Percentiles rank a stretch among this genome's conserved stretches.
Evolutionary conservation across 371 early-diverging fungal species (phyloP).

Genomic region (Astathelohania contejeani): DNA sequence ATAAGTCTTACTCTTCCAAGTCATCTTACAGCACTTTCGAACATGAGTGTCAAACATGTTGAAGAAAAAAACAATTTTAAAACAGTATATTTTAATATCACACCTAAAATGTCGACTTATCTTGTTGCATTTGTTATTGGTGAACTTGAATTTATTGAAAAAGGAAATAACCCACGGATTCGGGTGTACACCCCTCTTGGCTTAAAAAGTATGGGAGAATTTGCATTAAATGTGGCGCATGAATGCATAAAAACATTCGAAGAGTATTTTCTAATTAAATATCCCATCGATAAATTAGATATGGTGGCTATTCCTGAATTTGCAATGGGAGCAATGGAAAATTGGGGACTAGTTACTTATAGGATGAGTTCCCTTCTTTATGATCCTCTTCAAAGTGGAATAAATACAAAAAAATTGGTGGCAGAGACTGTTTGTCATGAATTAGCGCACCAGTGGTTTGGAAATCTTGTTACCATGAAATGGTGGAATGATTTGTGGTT

Average conservation of each 20-base stretch:
- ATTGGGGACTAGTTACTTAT: slow-evolving; percentile 84
- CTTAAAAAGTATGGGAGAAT: slow-evolving; percentile 57
- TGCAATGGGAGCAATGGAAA: slow-evolving; percentile 63
- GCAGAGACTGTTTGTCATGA: slow-evolving; percentile 75
- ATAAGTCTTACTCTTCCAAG: slow-evolving; percentile 29
- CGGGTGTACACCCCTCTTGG: slow-evolving; percentile 64
- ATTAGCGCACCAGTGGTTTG: slow-evolving; percentile 85
- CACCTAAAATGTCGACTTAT: slow-evolving; percentile 53
- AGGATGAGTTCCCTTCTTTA: slow-evolving; percentile 60
- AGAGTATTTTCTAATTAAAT: slow-evolving; percentile 62
- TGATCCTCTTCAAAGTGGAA: slow-evolving; percentile 56
- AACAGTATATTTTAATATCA: slow-evolving; percentile 32
- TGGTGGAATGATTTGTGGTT: slow-evolving; percentile 86
- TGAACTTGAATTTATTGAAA: slow-evolving; percentile 68
- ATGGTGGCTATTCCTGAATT: slow-evolving; percentile 73
- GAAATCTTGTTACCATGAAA: slow-evolving; percentile 73
- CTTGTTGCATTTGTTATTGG: slow-evolving; percentile 72
- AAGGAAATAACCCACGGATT: slow-evolving; percentile 54
- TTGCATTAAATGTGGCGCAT: slow-evolving; percentile 61
- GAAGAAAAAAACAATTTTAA: slow-evolving; percentile 10
- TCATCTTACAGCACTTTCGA: slow-evolving; percentile 32
- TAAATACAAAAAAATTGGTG: slow-evolving; percentile 58
- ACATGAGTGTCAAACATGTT: slow-evolving; percentile 10
- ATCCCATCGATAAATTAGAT: slow-evolving; percentile 72
- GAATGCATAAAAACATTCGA: slow-evolving; percentile 61